These are phyloP conservation scores for Geotrichum armillariae DNA, from an alignment of 1,139 yeast genomes.

Conservation along the genomic window DNA sequence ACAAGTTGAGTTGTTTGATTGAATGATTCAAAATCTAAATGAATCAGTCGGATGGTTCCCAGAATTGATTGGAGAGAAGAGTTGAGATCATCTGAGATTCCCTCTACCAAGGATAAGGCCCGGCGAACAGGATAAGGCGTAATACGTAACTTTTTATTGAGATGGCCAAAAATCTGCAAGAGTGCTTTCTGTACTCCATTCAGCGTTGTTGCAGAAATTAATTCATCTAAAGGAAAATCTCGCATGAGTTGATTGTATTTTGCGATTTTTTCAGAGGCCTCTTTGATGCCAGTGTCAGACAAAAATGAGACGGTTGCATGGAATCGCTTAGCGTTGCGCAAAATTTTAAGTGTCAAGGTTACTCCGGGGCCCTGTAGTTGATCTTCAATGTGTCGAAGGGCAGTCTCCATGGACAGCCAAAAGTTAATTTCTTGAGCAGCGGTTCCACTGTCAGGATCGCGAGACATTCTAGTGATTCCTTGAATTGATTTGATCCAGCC, in stretches of 20 bases:
- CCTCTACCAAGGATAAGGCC: conserved; percentile 63
- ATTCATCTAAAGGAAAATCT: conserved; percentile 68
- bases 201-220: conserved; percentile 52
- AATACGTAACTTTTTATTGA: conserved; percentile 58
- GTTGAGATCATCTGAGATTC: conserved; percentile 52
- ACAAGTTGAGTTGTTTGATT: conserved; percentile 31
- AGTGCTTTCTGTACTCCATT: conserved; percentile 50
- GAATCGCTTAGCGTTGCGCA: conserved; percentile 72
- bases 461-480: conserved; percentile 51
- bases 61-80: conserved; percentile 35
- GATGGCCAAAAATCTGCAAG: conserved; percentile 55
- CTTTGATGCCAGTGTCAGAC: conserved; percentile 69
- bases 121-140: conserved; percentile 66
- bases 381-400: conserved; percentile 54
- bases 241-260: conserved; percentile 62
- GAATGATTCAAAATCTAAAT: conserved; percentile 42
- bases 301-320: conserved; percentile 74
- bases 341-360: conserved; percentile 56
- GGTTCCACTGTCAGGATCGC: conserved; percentile 56
- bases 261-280: conserved; percentile 53
- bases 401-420: conserved; percentile 74
- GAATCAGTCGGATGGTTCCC: conserved; percentile 39
- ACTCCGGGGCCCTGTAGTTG: conserved; percentile 62
- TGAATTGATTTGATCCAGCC: conserved; percentile 72
- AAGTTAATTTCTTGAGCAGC: conserved; percentile 73